Evolutionary conservation across 352 stramenopile species (phyloP).

Genomic region (Ophiocytium majus): DNA sequence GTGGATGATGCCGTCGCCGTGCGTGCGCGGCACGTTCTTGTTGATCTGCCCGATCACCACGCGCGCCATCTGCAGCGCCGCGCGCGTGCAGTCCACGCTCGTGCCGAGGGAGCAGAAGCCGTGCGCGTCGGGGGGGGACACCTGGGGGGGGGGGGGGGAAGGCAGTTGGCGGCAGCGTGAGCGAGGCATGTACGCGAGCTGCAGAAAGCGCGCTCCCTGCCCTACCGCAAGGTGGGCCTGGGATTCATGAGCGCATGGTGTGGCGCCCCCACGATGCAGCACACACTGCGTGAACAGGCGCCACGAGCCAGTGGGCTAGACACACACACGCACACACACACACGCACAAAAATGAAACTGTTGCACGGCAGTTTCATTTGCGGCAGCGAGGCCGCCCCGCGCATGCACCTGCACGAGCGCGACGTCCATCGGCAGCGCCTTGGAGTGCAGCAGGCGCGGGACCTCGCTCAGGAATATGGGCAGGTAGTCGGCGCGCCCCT

Average conservation of each 20-base stretch:
- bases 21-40: slow-evolving; percentile 58
- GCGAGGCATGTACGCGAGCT: no score
- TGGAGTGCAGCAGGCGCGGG: slow-evolving; percentile 17
- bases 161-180: neutral
- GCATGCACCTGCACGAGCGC: slow-evolving; percentile 59
- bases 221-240: no score
- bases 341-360: no score
- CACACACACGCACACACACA: no score
- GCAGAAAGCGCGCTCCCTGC: no score
- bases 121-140: slow-evolving; percentile 61
- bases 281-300: no score
- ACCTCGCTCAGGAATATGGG: slow-evolving; percentile 62
- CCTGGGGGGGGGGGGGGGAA: slow-evolving; percentile 5
- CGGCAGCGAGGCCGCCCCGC: no score
- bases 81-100: slow-evolving; percentile 55
- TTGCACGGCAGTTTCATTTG: no score
- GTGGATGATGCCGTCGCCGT: slow-evolving; percentile 61
- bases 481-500: slow-evolving; percentile 59
- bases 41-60: slow-evolving; percentile 60
- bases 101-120: slow-evolving; percentile 61
- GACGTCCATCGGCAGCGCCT: slow-evolving; percentile 55
- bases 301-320: no score
- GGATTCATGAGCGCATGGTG: no score
- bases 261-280: no score
- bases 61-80: slow-evolving; percentile 56